Evolutionary conservation across 2,329 filamentous ascomycete genomes (phyloP), one percentile per base, ranked within the genome.

Genomic region (Penicillium sp.): DNA sequence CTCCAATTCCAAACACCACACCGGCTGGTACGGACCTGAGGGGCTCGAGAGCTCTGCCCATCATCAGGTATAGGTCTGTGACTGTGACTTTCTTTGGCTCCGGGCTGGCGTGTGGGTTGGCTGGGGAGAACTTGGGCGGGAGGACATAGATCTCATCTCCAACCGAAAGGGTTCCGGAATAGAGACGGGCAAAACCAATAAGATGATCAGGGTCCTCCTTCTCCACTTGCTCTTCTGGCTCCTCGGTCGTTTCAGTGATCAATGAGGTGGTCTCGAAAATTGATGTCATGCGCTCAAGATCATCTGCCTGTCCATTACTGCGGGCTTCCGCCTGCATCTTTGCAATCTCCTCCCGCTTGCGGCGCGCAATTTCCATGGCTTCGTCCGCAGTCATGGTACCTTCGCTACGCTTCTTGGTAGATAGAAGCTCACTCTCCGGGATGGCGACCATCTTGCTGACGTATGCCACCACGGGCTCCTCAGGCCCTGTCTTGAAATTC

Each of bases 361-460:
- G 87, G 15, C 89, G 80, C 0, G 87, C 93, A 51, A 96, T 72
- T 55, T 96, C 90, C 57, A 87, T 77, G 3, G 93, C 93, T 69
- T 97, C 93, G 55, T 95, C 93, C 1, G 88, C 85, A 34, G 81
- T 95, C 62, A 97, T 77, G 38, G 83, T 72, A 19, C 72, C 82
- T 0, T 84, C 84, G 15, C 82, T 78, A 40, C 88, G 79, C 68
- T 85, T 94, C 21, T 68, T 69, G 67, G 95, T 95, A 45, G 91
- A 81, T 0, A 88, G 87, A 5, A 98, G 75, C 61, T 98, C 91
- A 68, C 88, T 96, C 63, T 94, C 88, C 0, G 89, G 91, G 12
- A 98, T 78, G 0, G 93, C 93, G 1, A 97, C 87, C 89, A 98
- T 96, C 68, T 98, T 98, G 72, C 91, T 97, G 53, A 98, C 87